Percentiles rank a stretch among this genome's conserved stretches.
Conservation (phyloP, 2,329 filamentous ascomycete species). For the Venturia effusa region DNA sequence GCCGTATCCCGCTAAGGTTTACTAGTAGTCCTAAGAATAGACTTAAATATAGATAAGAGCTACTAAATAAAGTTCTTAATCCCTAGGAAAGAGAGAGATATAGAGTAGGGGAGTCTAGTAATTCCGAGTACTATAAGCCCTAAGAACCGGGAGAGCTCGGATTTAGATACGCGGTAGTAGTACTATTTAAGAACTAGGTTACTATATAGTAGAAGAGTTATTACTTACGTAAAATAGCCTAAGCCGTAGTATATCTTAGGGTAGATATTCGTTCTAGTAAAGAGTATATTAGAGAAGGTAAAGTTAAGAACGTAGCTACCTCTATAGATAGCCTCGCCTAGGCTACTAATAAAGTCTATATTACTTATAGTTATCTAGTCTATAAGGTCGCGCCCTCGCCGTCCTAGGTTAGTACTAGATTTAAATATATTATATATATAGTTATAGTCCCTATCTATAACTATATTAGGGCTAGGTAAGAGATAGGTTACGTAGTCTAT, state of each 20-base stretch:
- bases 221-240: not conserved
- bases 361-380: not conserved
- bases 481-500: not conserved
- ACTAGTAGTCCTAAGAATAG: not conserved
- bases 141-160: not conserved
- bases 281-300: not conserved
- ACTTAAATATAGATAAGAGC: not conserved
- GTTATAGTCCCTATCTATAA: not conserved
- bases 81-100: not conserved
- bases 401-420: not conserved
- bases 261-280: not conserved
- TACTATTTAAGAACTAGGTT: not conserved
- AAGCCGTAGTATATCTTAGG: not conserved
- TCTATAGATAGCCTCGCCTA: not conserved
- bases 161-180: not conserved
- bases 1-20: not conserved
- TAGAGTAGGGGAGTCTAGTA: not conserved
- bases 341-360: not conserved
- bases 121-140: not conserved
- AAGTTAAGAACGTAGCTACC: not conserved
- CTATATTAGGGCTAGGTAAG: not conserved
- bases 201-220: not conserved
- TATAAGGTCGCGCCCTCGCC: not conserved
- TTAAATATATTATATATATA: not conserved
- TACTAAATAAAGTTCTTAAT: not conserved